Base-by-base conservation (phyloP, 306 rosid genomes). In the Vicia villosa region DNA sequence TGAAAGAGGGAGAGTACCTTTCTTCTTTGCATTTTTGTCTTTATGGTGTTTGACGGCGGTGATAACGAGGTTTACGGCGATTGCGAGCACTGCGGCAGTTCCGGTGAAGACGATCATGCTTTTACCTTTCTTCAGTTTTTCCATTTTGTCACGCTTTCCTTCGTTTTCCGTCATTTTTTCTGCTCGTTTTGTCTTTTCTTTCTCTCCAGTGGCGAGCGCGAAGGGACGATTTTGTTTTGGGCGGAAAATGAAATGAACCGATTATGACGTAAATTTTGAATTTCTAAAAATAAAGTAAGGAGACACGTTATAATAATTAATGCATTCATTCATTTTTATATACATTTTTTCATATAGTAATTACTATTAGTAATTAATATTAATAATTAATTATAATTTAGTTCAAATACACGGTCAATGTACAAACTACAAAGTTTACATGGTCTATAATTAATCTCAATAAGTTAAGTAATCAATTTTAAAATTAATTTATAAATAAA, bases 81-180 rank as follows among this genome's bases (percentile, higher is more conserved):
- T 78, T 50, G 89, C 90, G 17, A 90, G 64, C 63, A 86, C 78
- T 43, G 98, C 97, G 5, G 96, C 94, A 61, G 87, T 85, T 57
- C 98, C 98, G 79, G 94, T 87, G 76, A 90, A 37, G 45, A 69
- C 94, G 4, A 90, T 24, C 1, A 86, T 30, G 72, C 43, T 68
- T 6, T 84, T 56, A 6, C 71, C 81, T 77, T 70, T 83, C 82
- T 72, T 85, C 49, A 22, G 83, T 50, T 76, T 83, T 45, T 68
- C 60, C 86, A 88, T 86, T 85, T 76, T 86, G 83, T 81, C 78
- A 26, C 84, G 28, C 70, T 77, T 82, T 63, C 72, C 85, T 32
- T 75, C 67, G 58, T 42, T 80, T 78, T 74, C 96, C 80, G 83
- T 73, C 96, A 83, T 90, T 86, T 70, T 84, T 83, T 74, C 43